These are phyloP conservation scores for Phytophthora fragariae DNA, from an alignment of 352 stramenopile genomes.

Conservation along the genomic window DNA sequence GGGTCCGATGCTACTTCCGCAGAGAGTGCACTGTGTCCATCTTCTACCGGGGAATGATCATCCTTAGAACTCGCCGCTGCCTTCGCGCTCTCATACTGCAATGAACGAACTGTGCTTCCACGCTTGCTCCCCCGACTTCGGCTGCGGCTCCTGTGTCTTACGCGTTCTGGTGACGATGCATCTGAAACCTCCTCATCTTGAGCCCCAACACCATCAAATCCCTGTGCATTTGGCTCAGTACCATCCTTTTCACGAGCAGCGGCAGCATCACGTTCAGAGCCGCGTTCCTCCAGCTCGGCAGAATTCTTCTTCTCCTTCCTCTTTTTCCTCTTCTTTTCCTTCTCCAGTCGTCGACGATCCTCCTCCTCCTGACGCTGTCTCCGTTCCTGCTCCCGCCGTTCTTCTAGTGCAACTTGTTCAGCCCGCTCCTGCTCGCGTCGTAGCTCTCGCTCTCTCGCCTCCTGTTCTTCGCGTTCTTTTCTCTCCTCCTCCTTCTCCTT, in stretches of 20 bases:
- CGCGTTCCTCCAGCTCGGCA: background rate
- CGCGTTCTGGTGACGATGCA: conserved; percentile 15
- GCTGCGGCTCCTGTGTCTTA: conserved; percentile 17
- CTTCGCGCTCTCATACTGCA: background rate
- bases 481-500: conserved; percentile 38
- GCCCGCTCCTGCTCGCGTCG: conserved; percentile 28
- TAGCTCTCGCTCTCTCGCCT: conserved; percentile 36
- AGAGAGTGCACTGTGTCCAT: background rate
- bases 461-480: conserved; percentile 38
- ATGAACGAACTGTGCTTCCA: conserved; percentile 3
- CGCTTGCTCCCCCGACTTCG: conserved; percentile 26
- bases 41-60: conserved; percentile 6
- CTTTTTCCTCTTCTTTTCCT: conserved; percentile 24
- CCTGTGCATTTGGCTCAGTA: background rate
- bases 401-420: conserved; percentile 41
- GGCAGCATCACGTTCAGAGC: conserved; percentile 6
- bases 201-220: background rate
- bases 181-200: conserved; percentile 17
- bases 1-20: background rate
- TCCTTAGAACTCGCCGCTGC: conserved; percentile 12
- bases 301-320: conserved; percentile 15
- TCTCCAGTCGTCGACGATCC: conserved; percentile 8
- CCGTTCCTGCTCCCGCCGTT: conserved; percentile 23
- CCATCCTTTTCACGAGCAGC: background rate
- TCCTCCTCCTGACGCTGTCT: conserved; percentile 28